Base-by-base conservation (phyloP, 805 yeast genomes). In the Cyberlindnera suaveolens region DNA sequence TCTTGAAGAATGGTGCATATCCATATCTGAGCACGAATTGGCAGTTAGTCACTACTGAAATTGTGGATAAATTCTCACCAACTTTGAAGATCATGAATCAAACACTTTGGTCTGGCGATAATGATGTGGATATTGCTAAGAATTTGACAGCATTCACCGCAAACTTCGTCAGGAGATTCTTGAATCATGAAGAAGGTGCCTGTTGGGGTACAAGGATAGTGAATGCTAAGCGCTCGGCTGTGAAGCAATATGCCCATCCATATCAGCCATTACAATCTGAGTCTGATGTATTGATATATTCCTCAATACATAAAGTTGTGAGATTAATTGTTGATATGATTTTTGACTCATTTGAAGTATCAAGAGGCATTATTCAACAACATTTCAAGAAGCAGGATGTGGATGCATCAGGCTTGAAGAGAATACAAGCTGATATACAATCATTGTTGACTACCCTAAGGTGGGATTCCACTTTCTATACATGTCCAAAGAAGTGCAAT, bases 21-120 rank as follows among this genome's bases (percentile, higher is more conserved):
- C 74, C 78, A 5, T 59, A 57, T 33, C 32, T 52, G 6, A 68
- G 74, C 11, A 77, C 74, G 0, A 60, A 80, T 53, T 80, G 87
- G 86, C 79, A 73, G 51, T 46, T 59, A n/a, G 61, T 71, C 3
- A 71, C 80, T 0, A 68, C 67, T 38, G 67, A 62, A 30, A 70
- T 79, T n/a, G 70, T 66, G 6, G 60, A 60, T 26, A 78, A 78
- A 52, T 80, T 80, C 56, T 63, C 77, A 1, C 82, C 84, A 10
- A 58, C 71, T 32, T 51, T 80, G 19, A 49, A 62, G 34, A 52
- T 58, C 6, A 46, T 79, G 41, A 72, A 77, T 42, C 54, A 60
- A 13, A 64, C 75, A 1, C 44, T 18, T 30, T 33, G 27, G 39
- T 26, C 16, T 9, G 31, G 16, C 6, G 31, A 15, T 5, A 27